Conservation (phyloP, 2,329 filamentous ascomycete species). For the Ascochyta koolunga region DNA sequence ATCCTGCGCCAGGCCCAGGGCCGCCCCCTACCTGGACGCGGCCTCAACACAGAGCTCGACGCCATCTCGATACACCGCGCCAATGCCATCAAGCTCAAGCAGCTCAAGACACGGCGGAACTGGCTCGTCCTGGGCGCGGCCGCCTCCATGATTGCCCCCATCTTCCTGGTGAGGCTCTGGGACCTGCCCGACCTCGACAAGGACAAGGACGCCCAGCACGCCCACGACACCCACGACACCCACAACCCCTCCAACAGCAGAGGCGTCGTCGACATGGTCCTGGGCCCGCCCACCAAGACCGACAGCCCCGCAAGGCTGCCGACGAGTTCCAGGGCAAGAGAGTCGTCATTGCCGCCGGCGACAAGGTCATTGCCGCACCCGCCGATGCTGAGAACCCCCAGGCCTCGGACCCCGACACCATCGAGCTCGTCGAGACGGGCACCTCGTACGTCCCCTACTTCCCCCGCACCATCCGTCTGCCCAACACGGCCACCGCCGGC, state of each 20-base stretch:
- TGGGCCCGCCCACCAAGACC: conserved; percentile 33
- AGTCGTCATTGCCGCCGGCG: conserved; percentile 66
- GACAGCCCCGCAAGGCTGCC: conserved; percentile 38
- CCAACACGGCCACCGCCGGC: conserved; percentile 49
- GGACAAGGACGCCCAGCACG: conserved; percentile 26
- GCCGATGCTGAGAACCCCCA: conserved; percentile 35
- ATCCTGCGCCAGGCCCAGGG: conserved; percentile 18
- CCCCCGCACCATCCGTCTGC: conserved; percentile 72
- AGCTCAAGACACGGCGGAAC: conserved; percentile 36
- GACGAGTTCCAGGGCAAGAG: conserved; percentile 60
- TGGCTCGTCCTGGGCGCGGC: conserved; percentile 44
- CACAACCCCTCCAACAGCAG: conserved; percentile 17
- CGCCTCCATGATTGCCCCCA: conserved; percentile 46
- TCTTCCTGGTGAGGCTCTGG: conserved; percentile 43
- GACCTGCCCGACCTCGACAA: conserved; percentile 36
- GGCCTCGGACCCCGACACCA: conserved; percentile 57
- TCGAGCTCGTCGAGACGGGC: conserved; percentile 79
- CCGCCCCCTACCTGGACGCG: conserved; percentile 11
- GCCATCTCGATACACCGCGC: conserved; percentile 44
- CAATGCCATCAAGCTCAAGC: conserved; percentile 37
- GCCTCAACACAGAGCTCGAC: conserved; percentile 29
- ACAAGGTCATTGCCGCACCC: conserved; percentile 60
- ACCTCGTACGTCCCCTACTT: conserved; percentile 81
- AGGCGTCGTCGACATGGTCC: conserved; percentile 32
- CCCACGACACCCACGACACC: too few relatives aligned